These are phyloP conservation scores for Fraxinus greggii DNA, from an alignment of 305 asterid species.

Conservation along the genomic window DNA sequence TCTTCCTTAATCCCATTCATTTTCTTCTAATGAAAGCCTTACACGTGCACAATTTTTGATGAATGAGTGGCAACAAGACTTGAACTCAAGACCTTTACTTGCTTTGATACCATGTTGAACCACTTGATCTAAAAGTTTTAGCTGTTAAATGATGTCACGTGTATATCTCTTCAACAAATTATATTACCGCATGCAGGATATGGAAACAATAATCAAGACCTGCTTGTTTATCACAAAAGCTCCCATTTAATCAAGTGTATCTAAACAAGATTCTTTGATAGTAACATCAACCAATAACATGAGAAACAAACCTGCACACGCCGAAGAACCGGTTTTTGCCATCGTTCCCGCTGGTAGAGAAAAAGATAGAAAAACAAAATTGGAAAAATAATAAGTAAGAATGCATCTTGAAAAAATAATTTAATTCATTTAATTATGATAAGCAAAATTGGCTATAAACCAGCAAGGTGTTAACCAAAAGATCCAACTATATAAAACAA, in stretches of 20 bases:
- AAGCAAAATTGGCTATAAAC: conserved; percentile 19
- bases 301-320: conserved; percentile 78
- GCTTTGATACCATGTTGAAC: background rate
- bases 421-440: conserved; percentile 7
- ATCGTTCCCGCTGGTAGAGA: conserved; percentile 68
- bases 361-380: conserved; percentile 22
- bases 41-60: background rate
- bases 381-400: conserved; percentile 28
- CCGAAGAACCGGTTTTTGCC: conserved; percentile 94
- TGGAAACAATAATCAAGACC: background rate
- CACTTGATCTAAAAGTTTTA: background rate
- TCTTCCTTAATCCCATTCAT: background rate
- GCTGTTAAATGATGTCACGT: background rate
- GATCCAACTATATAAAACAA: background rate
- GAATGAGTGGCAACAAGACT: background rate
- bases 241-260: conserved; percentile 2
- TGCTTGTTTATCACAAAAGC: conserved; percentile 17
- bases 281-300: conserved; percentile 5
- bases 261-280: conserved; percentile 3
- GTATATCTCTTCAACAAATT: background rate
- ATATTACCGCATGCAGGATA: background rate
- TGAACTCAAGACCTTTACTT: background rate
- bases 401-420: conserved; percentile 14
- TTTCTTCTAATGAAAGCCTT: background rate
- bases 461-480: conserved; percentile 2